phyloP scores from a whole-genome alignment of 345 rosid species.

The Melaleuca alternifolia region DNA sequence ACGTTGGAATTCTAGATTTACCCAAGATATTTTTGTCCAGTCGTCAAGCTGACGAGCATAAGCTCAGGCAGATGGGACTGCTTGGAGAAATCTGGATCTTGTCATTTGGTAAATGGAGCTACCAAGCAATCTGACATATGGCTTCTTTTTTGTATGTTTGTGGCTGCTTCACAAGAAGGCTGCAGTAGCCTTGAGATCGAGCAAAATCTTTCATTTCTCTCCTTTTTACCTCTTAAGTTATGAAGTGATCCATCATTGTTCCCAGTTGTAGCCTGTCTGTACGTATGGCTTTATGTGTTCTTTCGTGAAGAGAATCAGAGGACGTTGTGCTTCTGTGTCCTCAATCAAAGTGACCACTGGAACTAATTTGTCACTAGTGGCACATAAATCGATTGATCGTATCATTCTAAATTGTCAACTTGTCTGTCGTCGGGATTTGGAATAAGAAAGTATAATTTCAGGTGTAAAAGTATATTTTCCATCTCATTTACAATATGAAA shows the following conservation, averaged over 20 bases:
- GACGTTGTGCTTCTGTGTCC: background rate
- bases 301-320: background rate
- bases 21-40: background rate
- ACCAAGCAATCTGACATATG: background rate
- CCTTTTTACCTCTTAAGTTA: background rate
- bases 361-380: too few relatives aligned
- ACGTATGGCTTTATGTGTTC: background rate
- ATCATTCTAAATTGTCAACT: background rate
- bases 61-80: background rate
- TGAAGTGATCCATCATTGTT: background rate
- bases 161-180: background rate
- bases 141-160: background rate
- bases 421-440: background rate
- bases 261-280: background rate
- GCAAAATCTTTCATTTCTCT: background rate
- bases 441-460: background rate
- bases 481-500: too few relatives aligned
- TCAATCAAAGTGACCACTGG: too few relatives aligned
- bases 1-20: background rate
- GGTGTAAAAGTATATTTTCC: background rate
- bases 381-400: too few relatives aligned
- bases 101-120: background rate
- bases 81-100: background rate
- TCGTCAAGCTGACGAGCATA: background rate
- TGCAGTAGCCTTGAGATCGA: background rate